phyloP scores from a whole-genome alignment of 2,329 filamentous ascomycete genomes.

The Sclerotinia subarctica region DNA sequence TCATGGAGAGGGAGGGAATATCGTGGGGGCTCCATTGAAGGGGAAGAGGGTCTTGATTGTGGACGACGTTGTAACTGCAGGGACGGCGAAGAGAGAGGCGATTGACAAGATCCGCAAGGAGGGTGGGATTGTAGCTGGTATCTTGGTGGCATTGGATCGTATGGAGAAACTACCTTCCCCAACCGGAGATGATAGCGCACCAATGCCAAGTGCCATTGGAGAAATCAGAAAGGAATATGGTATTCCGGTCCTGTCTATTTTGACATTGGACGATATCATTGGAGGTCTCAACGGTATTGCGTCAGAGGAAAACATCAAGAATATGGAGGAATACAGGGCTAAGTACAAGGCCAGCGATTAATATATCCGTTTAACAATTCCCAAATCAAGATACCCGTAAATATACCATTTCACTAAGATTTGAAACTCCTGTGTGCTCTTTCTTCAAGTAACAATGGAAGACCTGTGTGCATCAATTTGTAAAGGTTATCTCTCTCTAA shows the following conservation, averaged over 20 bases:
- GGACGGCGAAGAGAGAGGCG: constrained; percentile 89
- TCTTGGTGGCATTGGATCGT: constrained; percentile 84
- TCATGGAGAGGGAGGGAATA: constrained; percentile 90
- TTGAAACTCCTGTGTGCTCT: background rate
- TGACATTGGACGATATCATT: constrained; percentile 82
- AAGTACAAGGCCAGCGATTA: constrained; percentile 60
- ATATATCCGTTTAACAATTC: constrained; percentile 24
- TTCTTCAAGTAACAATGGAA: constrained; percentile 2
- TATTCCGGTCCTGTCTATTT: constrained; percentile 78
- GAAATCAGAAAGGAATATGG: constrained; percentile 79
- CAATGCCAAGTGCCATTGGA: constrained; percentile 77
- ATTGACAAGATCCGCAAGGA: constrained; percentile 84
- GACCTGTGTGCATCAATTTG: background rate
- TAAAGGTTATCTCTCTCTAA: constrained; percentile 15
- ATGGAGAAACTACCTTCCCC: constrained; percentile 72
- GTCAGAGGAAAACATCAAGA: constrained; percentile 59
- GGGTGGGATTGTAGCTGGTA: constrained; percentile 80
- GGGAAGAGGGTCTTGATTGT: constrained; percentile 86
- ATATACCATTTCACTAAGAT: background rate
- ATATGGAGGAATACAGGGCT: constrained; percentile 69
- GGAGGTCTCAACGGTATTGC: constrained; percentile 61
- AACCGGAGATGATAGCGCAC: constrained; percentile 52
- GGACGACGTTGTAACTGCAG: constrained; percentile 95
- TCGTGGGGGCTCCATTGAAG: constrained; percentile 81
- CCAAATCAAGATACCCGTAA: background rate